Conservation (phyloP, 139 green algal genomes). For the Pleodorina starrii region DNA sequence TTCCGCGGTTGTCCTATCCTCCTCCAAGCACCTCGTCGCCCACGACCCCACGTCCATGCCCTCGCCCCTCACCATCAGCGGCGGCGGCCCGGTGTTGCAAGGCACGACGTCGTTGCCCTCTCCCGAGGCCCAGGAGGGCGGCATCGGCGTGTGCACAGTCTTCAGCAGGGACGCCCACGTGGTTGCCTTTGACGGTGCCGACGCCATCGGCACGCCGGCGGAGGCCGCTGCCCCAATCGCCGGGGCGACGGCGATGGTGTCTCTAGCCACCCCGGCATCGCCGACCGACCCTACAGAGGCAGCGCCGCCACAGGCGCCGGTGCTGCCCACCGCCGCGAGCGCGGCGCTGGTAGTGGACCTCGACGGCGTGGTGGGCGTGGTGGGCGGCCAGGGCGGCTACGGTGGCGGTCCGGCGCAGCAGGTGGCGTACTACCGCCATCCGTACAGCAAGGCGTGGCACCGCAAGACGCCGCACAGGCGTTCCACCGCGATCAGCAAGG, state of each 20-base stretch:
- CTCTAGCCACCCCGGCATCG: not conserved
- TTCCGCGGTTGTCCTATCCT: too few relatives aligned
- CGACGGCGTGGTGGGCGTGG: not conserved
- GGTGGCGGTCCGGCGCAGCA: too few relatives aligned
- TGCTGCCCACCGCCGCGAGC: not conserved
- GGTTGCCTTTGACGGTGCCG: not conserved
- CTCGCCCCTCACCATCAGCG: too few relatives aligned
- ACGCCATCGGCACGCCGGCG: not conserved
- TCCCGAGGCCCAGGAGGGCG: not conserved
- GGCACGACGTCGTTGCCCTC: too few relatives aligned
- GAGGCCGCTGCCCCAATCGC: not conserved
- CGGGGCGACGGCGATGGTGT: not conserved
- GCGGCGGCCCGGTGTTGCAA: too few relatives aligned
- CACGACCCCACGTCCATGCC: too few relatives aligned
- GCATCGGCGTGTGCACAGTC: not conserved
- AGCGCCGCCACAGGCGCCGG: not conserved
- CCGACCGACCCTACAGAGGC: not conserved
- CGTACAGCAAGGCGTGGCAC: not conserved
- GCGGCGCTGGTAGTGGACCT: not conserved
- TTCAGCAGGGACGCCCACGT: conserved; percentile 2
- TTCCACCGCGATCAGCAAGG: not conserved
- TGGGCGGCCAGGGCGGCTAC: not conserved
- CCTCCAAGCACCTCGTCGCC: too few relatives aligned
- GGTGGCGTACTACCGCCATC: not conserved
- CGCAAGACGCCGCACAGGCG: not conserved